Percentiles rank a stretch among this genome's conserved stretches.
Evolutionary conservation across 1,284 basidiomycete species (phyloP).

Genomic region (Leccinum ambiguum): DNA sequence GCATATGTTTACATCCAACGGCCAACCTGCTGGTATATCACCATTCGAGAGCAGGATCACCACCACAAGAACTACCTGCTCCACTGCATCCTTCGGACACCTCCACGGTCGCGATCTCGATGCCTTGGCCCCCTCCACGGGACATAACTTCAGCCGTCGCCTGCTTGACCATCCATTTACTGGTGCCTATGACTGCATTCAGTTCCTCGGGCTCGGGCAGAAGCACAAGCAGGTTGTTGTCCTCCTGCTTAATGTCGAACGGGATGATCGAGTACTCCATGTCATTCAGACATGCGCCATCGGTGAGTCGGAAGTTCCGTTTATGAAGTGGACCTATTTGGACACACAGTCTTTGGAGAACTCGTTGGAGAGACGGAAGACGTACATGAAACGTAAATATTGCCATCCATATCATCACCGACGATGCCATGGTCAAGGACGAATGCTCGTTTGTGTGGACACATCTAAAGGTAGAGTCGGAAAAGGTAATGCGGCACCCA

Average conservation of each 20-base stretch:
- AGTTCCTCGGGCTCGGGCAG: conserved; percentile 60
- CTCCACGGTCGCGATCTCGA: conserved; percentile 43
- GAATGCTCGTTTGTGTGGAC: conserved; percentile 67
- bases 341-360: not conserved
- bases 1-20: not conserved
- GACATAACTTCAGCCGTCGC: conserved; percentile 49
- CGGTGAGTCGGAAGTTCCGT: conserved; percentile 61
- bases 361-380: conserved; percentile 6
- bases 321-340: conserved; percentile 66
- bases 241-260: conserved; percentile 58
- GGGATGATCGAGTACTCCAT: conserved; percentile 63
- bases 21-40: conserved; percentile 7
- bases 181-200: conserved; percentile 64
- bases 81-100: not conserved
- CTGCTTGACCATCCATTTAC: conserved; percentile 61
- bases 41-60: conserved; percentile 25
- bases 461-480: conserved; percentile 37
- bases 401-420: conserved; percentile 56
- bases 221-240: conserved; percentile 49
- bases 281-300: conserved; percentile 65
- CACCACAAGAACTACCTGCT: conserved; percentile 6
- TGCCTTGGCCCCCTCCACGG: conserved; percentile 39
- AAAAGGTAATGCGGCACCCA: not conserved
- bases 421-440: conserved; percentile 72
- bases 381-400: conserved; percentile 45